Base-by-base conservation (phyloP, 1,284 basidiomycete genomes). In the Nidula niveotomentosa region DNA sequence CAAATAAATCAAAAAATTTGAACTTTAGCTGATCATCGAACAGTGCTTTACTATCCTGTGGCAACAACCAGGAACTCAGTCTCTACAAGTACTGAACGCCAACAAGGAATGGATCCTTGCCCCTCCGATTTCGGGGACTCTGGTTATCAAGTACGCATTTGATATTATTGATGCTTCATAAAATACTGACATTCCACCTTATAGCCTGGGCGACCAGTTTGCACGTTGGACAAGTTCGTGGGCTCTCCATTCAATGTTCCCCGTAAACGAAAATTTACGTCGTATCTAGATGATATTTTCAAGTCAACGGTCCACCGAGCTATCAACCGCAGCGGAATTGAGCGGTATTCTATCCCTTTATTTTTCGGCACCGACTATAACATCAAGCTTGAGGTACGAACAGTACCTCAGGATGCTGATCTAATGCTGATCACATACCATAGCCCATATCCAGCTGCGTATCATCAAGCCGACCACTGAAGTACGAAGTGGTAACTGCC, bases 251-350 rank as follows among this genome's bases (percentile, higher is more conserved):
- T 30, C 30, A 30, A 30, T 30, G 30, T 30, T 30, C 30, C 30
- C 30, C 5, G 30, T 30, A n/a, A 12, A 30, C 17, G 34, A 35
- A 15, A 35, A 12, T 36, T 17, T 37, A 51, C 17, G 17, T 12
- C 23, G 45, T 5, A 15, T 57, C n/a, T 51, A 91, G 88, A 92
- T 66, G 90, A 87, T 61, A 75, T 89, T 37, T 92, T 91, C 76
- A 89, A 89, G 58, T 90, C 87, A 2, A 91, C 88, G 1, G 75
- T 85, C 3, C 91, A 93, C 66, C 82, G 90, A 18, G 91, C 84
- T 4, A 80, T 90, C 59, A 91, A 91, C 60, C 69, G 80, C 2
- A 81, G 81, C 23, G 81, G 84, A 2, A 66, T 77, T 18, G 73
- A 78, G 52, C 76, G 89, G 50, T 89, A 85, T 66, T 88, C 87